A percentile compares a stretch with the other conserved stretches of the same genome.
Conservation (phyloP, 2,329 filamentous ascomycete species). For the Aspergillus costaricaensis region DNA sequence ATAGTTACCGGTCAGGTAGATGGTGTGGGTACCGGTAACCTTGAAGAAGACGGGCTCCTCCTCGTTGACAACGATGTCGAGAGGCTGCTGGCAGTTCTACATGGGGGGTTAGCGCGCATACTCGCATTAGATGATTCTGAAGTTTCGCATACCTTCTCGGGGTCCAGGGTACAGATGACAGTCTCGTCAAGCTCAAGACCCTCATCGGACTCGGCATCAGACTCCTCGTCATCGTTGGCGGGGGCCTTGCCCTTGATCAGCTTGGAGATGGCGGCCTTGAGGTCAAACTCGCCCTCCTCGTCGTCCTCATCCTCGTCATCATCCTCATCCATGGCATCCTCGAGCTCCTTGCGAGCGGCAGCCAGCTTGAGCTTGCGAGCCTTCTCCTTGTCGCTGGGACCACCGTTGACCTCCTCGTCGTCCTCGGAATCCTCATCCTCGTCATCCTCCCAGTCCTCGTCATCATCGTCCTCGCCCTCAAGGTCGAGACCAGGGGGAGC, state of each 20-base stretch:
- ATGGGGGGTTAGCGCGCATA: conserved; percentile 11
- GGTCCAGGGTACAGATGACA: conserved; percentile 93
- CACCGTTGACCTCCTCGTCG: conserved; percentile 80
- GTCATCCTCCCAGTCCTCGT: conserved; percentile 53
- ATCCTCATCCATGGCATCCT: conserved; percentile 64
- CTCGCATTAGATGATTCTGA: conserved; percentile 2
- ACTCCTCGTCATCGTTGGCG: conserved; percentile 63
- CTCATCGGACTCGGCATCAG: conserved; percentile 59
- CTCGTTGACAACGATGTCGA: conserved; percentile 89
- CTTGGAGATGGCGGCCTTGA: conserved; percentile 54
- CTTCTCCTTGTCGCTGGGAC: conserved; percentile 88
- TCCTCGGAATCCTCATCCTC: conserved; percentile 58
- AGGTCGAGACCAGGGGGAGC: conserved; percentile 61
- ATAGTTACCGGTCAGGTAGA: conserved; percentile 96
- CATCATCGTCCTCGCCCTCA: conserved; percentile 60
- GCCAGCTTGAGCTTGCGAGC: conserved; percentile 81
- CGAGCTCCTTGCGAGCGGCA: conserved; percentile 75
- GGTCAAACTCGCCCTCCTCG: conserved; percentile 65
- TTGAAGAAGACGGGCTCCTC: conserved; percentile 90
- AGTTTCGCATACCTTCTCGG: conserved; percentile 70
- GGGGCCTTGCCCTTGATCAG: conserved; percentile 70
- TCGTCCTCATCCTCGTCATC: conserved; percentile 58
- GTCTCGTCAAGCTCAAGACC: conserved; percentile 78
- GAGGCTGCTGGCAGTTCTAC: conserved; percentile 90
- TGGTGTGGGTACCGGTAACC: conserved; percentile 82